These are phyloP conservation scores for Fragilaria crotonensis DNA, from an alignment of 108 stramenopile genomes.

Conservation along the genomic window DNA sequence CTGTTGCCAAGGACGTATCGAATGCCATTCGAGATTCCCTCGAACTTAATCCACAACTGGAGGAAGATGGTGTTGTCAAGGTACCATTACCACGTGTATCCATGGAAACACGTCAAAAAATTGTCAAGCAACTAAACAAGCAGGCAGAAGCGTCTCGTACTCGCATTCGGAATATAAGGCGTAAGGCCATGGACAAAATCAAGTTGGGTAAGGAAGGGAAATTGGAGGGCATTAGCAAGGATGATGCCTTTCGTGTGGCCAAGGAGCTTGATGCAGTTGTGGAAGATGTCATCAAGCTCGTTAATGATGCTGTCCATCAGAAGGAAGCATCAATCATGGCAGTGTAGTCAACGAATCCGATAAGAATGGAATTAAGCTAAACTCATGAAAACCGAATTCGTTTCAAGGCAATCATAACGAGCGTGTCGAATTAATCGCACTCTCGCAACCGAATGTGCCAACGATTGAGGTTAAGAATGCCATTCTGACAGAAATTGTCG, in stretches of 20 bases:
- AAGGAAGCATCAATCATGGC: slow-evolving; percentile 79
- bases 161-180: slow-evolving; percentile 63
- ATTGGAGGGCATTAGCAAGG: slow-evolving; percentile 70
- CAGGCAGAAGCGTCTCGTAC: slow-evolving; percentile 57
- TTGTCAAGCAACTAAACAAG: slow-evolving; percentile 58
- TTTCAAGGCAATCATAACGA: too few relatives aligned
- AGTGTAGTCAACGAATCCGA: too few relatives aligned
- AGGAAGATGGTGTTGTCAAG: slow-evolving; percentile 65
- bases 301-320: slow-evolving; percentile 60
- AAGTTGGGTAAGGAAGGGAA: slow-evolving; percentile 80
- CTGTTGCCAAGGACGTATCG: slow-evolving; percentile 55
- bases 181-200: slow-evolving; percentile 64
- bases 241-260: slow-evolving; percentile 77
- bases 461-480: too few relatives aligned
- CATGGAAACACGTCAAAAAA: slow-evolving; percentile 65
- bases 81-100: slow-evolving; percentile 73
- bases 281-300: slow-evolving; percentile 46
- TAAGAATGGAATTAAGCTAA: too few relatives aligned
- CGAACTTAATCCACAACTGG: slow-evolving; percentile 72
- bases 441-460: too few relatives aligned
- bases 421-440: too few relatives aligned
- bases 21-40: slow-evolving; percentile 69
- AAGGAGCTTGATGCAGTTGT: slow-evolving; percentile 73
- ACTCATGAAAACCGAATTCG: too few relatives aligned
- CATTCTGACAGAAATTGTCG: too few relatives aligned